These are phyloP conservation scores for Termitomyces heimii DNA, from an alignment of 768 basidiomycete genomes.

Conservation along the genomic window DNA sequence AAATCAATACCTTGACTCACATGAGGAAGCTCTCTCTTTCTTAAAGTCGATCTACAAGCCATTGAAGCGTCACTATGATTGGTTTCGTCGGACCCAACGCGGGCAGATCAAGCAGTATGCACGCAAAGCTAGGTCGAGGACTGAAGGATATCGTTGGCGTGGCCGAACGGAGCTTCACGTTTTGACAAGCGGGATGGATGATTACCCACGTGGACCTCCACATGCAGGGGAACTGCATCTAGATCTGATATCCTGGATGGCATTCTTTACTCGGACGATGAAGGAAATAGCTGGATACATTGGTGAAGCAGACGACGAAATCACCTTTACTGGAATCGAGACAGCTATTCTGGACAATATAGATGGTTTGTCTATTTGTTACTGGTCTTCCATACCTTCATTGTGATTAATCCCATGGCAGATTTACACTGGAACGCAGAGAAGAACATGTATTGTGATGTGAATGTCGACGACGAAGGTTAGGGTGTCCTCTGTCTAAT, in stretches of 20 bases:
- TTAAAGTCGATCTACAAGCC: constrained; percentile 78
- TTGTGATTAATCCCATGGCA: constrained; percentile 20
- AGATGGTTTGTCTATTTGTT: constrained; percentile 65
- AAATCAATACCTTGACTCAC: constrained; percentile 48
- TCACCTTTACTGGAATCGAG: constrained; percentile 73
- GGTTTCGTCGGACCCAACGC: constrained; percentile 92
- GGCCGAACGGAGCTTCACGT: constrained; percentile 84
- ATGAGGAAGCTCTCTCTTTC: constrained; percentile 57
- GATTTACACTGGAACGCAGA: constrained; percentile 94
- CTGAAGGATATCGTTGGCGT: constrained; percentile 93
- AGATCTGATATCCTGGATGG: constrained; percentile 95
- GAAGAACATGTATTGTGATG: constrained; percentile 90
- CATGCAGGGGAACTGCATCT: constrained; percentile 90
- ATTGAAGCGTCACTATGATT: constrained; percentile 88
- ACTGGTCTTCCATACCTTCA: neutral
- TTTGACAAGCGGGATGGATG: constrained; percentile 93
- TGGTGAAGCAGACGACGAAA: constrained; percentile 78
- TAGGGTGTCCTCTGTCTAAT: neutral
- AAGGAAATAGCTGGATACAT: constrained; percentile 81
- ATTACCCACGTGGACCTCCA: constrained; percentile 88
- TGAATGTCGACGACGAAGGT: constrained; percentile 83
- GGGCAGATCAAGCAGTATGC: constrained; percentile 92
- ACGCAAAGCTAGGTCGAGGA: constrained; percentile 75
- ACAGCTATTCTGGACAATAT: constrained; percentile 80
- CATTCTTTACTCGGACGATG: constrained; percentile 94